phyloP scores from a whole-genome alignment of 2,329 filamentous ascomycete species.

The Exophiala dermatitidis region DNA sequence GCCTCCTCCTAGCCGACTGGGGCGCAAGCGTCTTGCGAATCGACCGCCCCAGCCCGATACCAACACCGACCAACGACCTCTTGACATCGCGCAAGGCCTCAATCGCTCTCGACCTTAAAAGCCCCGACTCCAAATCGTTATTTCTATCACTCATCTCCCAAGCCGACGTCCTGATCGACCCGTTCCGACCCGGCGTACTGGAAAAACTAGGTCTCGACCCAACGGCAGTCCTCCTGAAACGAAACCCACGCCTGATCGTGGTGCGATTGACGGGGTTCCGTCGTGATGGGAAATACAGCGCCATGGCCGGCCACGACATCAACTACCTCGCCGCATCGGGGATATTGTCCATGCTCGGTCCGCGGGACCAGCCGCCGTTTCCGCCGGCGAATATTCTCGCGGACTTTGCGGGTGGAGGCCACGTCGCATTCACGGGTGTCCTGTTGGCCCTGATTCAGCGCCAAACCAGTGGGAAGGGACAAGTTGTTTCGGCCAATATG shows the following conservation, averaged over 20 bases:
- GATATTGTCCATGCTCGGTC: slow-evolving; percentile 66
- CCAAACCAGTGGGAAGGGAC: slow-evolving; percentile 60
- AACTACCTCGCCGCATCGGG: slow-evolving; percentile 91
- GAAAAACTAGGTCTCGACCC: slow-evolving; percentile 77
- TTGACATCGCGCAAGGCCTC: slow-evolving; percentile 73
- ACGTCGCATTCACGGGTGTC: slow-evolving; percentile 72
- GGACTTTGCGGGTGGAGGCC: slow-evolving; percentile 86
- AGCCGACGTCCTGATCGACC: slow-evolving; percentile 81
- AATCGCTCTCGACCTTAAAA: slow-evolving; percentile 75
- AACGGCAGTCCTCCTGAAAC: slow-evolving; percentile 51
- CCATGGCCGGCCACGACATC: slow-evolving; percentile 93
- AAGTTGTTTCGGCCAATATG: slow-evolving; percentile 95
- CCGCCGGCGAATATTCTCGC: slow-evolving; percentile 77
- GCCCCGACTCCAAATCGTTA: slow-evolving; percentile 57
- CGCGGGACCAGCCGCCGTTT: slow-evolving; percentile 58
- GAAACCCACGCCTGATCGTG: slow-evolving; percentile 71
- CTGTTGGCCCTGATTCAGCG: slow-evolving; percentile 62
- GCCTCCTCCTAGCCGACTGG: slow-evolving; percentile 80
- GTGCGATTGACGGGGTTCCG: slow-evolving; percentile 86
- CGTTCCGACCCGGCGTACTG: slow-evolving; percentile 83
- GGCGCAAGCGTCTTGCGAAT: slow-evolving; percentile 82
- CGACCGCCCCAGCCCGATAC: slow-evolving; percentile 52
- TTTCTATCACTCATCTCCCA: slow-evolving; percentile 56
- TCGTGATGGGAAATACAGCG: slow-evolving; percentile 72
- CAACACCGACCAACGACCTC: slow-evolving; percentile 61